Evolutionary conservation across 2,329 filamentous ascomycete genomes (phyloP).

Genomic region (Parafenestella ontariensis): DNA sequence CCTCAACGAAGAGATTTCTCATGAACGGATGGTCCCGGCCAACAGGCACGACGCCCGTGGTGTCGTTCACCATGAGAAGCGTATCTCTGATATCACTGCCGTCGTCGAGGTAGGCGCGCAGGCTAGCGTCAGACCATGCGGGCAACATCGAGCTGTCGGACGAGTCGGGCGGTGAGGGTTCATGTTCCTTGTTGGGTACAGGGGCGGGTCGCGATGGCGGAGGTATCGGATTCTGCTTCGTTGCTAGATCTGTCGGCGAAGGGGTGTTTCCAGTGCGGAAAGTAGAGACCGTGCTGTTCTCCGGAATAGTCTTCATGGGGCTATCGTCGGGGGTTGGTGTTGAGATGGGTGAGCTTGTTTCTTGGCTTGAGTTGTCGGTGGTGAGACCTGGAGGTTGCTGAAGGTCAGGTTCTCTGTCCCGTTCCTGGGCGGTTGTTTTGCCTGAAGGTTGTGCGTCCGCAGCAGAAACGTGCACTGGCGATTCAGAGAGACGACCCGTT

Average conservation of each 20-base stretch:
- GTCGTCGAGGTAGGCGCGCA: slow-evolving; percentile 91
- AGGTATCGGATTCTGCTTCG: slow-evolving; percentile 20
- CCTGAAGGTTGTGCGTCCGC: slow-evolving; percentile 53
- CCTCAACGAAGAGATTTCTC: slow-evolving; percentile 80
- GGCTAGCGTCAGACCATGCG: slow-evolving; percentile 84
- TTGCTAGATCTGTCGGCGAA: slow-evolving; percentile 33
- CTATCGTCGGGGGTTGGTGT: slow-evolving; percentile 44
- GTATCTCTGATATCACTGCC: slow-evolving; percentile 88
- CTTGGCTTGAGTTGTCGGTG: slow-evolving; percentile 74
- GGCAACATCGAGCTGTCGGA: slow-evolving; percentile 61
- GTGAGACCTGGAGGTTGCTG: slow-evolving; percentile 69
- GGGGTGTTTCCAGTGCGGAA: slow-evolving; percentile 25
- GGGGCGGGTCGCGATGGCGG: slow-evolving; percentile 49
- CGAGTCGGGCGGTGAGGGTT: slow-evolving; percentile 37
- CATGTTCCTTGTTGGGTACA: slow-evolving; percentile 27
- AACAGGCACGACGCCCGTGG: slow-evolving; percentile 79
- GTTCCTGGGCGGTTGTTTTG: slow-evolving; percentile 19
- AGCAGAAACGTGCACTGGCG: slow-evolving; percentile 71
- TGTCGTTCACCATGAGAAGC: slow-evolving; percentile 90
- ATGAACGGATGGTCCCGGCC: slow-evolving; percentile 86
- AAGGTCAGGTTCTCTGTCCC: slow-evolving; percentile 38
- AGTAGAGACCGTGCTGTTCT: slow-evolving; percentile 29
- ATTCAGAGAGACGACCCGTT: slow-evolving; percentile 63
- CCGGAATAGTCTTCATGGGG: slow-evolving; percentile 36
- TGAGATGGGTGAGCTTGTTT: slow-evolving; percentile 52